phyloP scores from a whole-genome alignment of 2,329 filamentous ascomycete species.

The Penicillium sp. region DNA sequence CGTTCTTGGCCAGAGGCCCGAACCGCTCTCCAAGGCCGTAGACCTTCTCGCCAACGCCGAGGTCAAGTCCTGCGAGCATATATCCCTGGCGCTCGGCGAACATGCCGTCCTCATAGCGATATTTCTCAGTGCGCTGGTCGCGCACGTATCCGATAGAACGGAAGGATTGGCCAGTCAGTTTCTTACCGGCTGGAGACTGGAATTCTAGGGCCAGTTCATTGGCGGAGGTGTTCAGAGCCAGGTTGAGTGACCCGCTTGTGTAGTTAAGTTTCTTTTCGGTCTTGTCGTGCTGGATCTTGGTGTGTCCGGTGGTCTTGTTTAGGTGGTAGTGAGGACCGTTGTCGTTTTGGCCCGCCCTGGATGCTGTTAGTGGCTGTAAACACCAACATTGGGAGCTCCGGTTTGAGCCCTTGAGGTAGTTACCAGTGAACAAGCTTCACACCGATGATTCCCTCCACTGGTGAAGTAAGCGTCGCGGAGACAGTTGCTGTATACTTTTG shows the following conservation, averaged over 20 bases:
- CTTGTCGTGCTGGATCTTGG: slow-evolving; percentile 28
- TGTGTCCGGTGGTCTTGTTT: slow-evolving; percentile 26
- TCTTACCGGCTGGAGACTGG: slow-evolving; percentile 23
- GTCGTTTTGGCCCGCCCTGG: slow-evolving; percentile 36
- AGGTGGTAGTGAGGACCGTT: slow-evolving; percentile 39
- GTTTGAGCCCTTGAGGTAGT: background rate
- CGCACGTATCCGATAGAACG: slow-evolving; percentile 42
- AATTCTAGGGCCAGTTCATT: slow-evolving; percentile 38
- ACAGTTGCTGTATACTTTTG: slow-evolving; percentile 29
- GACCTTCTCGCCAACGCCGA: slow-evolving; percentile 59
- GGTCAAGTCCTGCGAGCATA: slow-evolving; percentile 41
- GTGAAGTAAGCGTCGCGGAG: slow-evolving; percentile 35
- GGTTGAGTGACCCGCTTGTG: slow-evolving; percentile 32
- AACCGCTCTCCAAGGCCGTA: slow-evolving; percentile 76
- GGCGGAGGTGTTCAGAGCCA: slow-evolving; percentile 34
- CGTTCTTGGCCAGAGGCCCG: slow-evolving; percentile 72
- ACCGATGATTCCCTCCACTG: slow-evolving; percentile 39
- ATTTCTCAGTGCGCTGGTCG: slow-evolving; percentile 34
- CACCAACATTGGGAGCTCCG: background rate
- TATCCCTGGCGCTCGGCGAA: slow-evolving; percentile 40
- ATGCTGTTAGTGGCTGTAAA: background rate
- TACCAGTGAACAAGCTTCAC: slow-evolving; percentile 42
- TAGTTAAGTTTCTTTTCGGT: slow-evolving; percentile 28
- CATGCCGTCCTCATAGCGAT: slow-evolving; percentile 35
- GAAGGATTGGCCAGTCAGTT: slow-evolving; percentile 38